phyloP scores from a whole-genome alignment of 2,329 filamentous ascomycete species.

The Neofusicoccum sp. region DNA sequence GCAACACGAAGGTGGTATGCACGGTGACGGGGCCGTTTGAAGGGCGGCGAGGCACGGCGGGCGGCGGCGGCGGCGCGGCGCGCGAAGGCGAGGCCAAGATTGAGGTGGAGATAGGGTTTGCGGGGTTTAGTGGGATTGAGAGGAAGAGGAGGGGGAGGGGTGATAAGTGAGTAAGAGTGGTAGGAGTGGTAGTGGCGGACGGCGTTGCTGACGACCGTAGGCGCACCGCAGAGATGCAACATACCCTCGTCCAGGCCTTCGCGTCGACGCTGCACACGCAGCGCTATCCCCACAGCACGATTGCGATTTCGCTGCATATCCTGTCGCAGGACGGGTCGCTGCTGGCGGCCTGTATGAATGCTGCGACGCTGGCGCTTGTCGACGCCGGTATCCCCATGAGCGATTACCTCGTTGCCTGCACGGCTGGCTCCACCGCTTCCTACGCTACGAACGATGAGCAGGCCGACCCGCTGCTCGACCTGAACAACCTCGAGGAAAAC shows the following conservation, averaged over 20 bases:
- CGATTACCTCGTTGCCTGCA: slow-evolving; percentile 85
- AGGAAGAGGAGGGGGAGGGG: slow-evolving; percentile 71
- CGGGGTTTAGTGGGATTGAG: slow-evolving; percentile 85
- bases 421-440: slow-evolving; percentile 72
- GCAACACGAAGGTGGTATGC: slow-evolving; percentile 95
- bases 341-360: slow-evolving; percentile 86
- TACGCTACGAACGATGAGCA: slow-evolving; percentile 63
- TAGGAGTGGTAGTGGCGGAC: background rate
- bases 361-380: slow-evolving; percentile 83
- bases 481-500: slow-evolving; percentile 77
- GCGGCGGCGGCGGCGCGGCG: slow-evolving; percentile 45
- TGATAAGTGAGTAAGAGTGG: slow-evolving; percentile 65
- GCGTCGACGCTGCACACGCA: slow-evolving; percentile 76
- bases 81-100: slow-evolving; percentile 62
- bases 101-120: slow-evolving; percentile 77
- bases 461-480: slow-evolving; percentile 75
- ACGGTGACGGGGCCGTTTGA: slow-evolving; percentile 85
- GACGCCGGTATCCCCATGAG: slow-evolving; percentile 96
- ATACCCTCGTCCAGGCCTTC: slow-evolving; percentile 75
- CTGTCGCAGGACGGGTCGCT: slow-evolving; percentile 88
- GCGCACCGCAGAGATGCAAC: slow-evolving; percentile 75
- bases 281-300: slow-evolving; percentile 83
- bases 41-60: slow-evolving; percentile 42
- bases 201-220: slow-evolving; percentile 45
- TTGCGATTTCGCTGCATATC: slow-evolving; percentile 80